These are phyloP conservation scores for Tolypocladium ophioglossoides DNA, from an alignment of 2,329 filamentous ascomycete genomes.

Conservation along the genomic window DNA sequence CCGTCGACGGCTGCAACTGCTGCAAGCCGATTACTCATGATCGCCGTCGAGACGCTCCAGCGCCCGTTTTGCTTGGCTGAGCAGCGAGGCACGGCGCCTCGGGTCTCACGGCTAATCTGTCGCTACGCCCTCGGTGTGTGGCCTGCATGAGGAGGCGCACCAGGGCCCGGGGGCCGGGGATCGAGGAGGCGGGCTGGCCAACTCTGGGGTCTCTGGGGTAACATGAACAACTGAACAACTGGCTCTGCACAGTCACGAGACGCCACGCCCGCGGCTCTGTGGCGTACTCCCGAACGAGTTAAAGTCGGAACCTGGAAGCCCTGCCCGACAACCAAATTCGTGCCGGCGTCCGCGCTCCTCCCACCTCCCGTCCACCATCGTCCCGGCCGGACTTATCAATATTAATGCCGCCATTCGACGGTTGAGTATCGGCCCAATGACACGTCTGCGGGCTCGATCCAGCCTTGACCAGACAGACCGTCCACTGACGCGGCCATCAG, in stretches of 20 bases:
- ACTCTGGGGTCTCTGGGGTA: no score
- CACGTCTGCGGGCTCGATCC: no score
- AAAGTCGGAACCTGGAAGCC: no score
- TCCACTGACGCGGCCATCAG: neutral
- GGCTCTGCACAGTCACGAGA: no score
- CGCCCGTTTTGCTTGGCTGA: neutral
- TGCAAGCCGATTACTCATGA: neutral
- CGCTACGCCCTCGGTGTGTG: neutral
- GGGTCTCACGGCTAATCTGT: neutral
- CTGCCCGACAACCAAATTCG: no score
- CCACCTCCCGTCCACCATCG: neutral
- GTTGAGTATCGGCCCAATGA: neutral
- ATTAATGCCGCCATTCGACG: neutral
- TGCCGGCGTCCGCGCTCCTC: no score
- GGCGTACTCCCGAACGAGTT: no score
- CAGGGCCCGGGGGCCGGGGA: neutral
- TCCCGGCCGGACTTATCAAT: neutral
- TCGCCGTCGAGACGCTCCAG: no score
- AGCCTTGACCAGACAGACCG: neutral
- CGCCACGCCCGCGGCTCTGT: no score
- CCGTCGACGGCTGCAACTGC: neutral
- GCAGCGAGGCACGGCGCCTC: neutral
- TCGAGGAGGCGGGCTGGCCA: no score
- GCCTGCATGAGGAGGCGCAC: neutral
- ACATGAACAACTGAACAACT: no score